Percentiles rank a stretch among this genome's conserved stretches.
Evolutionary conservation across 441 rosid genomes (phyloP).

Genomic region (Melianthus villosus): DNA sequence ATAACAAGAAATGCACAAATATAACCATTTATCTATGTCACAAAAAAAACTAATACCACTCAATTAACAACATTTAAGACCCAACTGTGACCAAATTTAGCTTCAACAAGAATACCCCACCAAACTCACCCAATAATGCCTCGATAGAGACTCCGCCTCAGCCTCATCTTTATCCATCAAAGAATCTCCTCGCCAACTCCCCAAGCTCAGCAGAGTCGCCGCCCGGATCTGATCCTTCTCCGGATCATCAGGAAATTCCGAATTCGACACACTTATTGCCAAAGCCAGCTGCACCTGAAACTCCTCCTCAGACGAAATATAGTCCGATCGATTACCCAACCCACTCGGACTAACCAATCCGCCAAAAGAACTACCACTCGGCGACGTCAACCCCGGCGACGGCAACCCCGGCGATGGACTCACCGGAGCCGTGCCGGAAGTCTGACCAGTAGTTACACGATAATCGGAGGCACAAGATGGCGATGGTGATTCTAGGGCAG

Average conservation of each 20-base stretch:
- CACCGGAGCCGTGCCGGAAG: slow-evolving; percentile 15
- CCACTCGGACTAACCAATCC: slow-evolving; percentile 5
- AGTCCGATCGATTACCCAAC: slow-evolving; percentile 26
- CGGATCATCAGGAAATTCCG: slow-evolving; percentile 43
- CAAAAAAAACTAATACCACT: too few relatives aligned
- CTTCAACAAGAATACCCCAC: background rate
- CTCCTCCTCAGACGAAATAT: slow-evolving; percentile 75
- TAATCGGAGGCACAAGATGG: slow-evolving; percentile 33
- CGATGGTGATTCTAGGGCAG: slow-evolving; percentile 17
- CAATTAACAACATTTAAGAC: too few relatives aligned
- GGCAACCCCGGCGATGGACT: slow-evolving; percentile 26
- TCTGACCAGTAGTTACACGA: slow-evolving; percentile 8
- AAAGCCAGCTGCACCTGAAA: slow-evolving; percentile 83
- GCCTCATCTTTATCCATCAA: slow-evolving; percentile 37
- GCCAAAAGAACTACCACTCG: too few relatives aligned
- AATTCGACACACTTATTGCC: slow-evolving; percentile 82
- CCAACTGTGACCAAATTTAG: background rate
- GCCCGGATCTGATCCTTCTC: slow-evolving; percentile 86
- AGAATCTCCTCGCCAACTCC: slow-evolving; percentile 31
- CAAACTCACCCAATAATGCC: slow-evolving; percentile 80
- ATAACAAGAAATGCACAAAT: too few relatives aligned
- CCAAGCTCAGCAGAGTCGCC: slow-evolving; percentile 55
- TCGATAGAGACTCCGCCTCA: slow-evolving; percentile 51
- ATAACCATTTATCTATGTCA: too few relatives aligned
- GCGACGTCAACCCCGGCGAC: too few relatives aligned